phyloP scores from a whole-genome alignment of 2,329 filamentous ascomycete species.

The Phaeosphaeria sp. region DNA sequence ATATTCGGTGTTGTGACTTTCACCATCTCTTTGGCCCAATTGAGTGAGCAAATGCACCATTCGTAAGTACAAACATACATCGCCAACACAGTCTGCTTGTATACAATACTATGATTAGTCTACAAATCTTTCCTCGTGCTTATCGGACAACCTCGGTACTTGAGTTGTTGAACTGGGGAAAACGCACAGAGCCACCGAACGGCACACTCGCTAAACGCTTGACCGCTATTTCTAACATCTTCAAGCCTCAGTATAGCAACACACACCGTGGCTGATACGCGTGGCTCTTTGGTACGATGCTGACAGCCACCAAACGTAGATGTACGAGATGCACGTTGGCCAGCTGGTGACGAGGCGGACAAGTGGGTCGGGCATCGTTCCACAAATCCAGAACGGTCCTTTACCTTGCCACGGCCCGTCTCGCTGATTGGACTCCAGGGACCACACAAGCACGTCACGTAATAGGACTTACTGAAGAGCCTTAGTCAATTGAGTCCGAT shows the following conservation, averaged over 20 bases:
- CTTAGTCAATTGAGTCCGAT: slow-evolving; percentile 42
- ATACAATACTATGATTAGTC: not conserved
- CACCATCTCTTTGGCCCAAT: not conserved
- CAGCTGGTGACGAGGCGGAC: not conserved
- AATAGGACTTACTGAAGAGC: slow-evolving; percentile 38
- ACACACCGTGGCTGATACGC: not conserved
- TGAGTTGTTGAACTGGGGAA: not conserved
- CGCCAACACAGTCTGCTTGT: not conserved
- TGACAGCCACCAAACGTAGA: not conserved
- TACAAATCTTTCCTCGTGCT: not conserved
- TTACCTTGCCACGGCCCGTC: slow-evolving; percentile 12
- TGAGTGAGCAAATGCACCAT: not conserved
- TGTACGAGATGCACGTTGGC: not conserved
- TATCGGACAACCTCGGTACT: not conserved
- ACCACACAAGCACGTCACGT: slow-evolving; percentile 26
- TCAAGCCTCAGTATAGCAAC: not conserved
- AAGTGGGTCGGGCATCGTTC: slow-evolving; percentile 3
- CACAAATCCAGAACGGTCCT: slow-evolving; percentile 4
- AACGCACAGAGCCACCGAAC: not conserved
- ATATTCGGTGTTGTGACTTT: not conserved
- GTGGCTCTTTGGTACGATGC: not conserved
- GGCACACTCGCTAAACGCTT: slow-evolving; percentile 14
- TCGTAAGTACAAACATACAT: not conserved
- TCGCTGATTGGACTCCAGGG: slow-evolving; percentile 13
- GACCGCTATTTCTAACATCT: not conserved